phyloP scores from a whole-genome alignment of 1,284 basidiomycete species.

The Neonothopanus nambi region DNA sequence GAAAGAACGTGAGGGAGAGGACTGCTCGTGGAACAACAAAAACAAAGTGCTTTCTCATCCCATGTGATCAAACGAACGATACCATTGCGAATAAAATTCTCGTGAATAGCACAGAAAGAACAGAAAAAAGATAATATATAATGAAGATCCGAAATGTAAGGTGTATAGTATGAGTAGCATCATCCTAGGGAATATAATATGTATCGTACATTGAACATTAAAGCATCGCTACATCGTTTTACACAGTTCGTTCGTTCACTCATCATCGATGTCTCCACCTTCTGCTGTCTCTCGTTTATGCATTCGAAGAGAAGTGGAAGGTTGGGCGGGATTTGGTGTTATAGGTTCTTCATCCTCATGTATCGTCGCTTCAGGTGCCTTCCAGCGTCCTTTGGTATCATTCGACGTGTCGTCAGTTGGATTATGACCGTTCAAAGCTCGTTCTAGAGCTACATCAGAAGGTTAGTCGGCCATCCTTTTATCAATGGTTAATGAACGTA shows the following conservation, averaged over 20 bases:
- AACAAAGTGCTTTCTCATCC: too few species aligned
- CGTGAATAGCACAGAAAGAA: too few species aligned
- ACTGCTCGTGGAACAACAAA: too few species aligned
- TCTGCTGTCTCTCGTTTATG: constrained; percentile 19
- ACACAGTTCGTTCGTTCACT: not conserved
- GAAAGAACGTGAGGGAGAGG: too few species aligned
- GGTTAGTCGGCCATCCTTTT: not conserved
- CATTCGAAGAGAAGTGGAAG: constrained; percentile 14
- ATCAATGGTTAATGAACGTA: constrained; percentile 18
- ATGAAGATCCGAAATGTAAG: too few species aligned
- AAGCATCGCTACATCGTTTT: not conserved
- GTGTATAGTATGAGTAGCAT: too few species aligned
- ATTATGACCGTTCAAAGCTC: constrained; percentile 57
- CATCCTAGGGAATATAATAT: too few species aligned
- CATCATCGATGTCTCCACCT: constrained; percentile 8
- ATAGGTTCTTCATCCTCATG: constrained; percentile 53
- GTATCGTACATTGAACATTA: constrained; percentile 1
- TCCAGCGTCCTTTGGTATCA: constrained; percentile 32
- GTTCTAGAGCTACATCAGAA: constrained; percentile 61
- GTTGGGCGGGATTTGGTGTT: constrained; percentile 39
- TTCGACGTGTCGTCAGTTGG: constrained; percentile 25
- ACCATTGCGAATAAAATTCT: too few species aligned
- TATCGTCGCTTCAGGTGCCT: constrained; percentile 50
- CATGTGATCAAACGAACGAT: too few species aligned
- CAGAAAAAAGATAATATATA: too few species aligned